Percentiles rank a stretch among this genome's conserved stretches.
Conservation (phyloP, 1,139 yeast genomes). For the Geotrichum reessii region DNA sequence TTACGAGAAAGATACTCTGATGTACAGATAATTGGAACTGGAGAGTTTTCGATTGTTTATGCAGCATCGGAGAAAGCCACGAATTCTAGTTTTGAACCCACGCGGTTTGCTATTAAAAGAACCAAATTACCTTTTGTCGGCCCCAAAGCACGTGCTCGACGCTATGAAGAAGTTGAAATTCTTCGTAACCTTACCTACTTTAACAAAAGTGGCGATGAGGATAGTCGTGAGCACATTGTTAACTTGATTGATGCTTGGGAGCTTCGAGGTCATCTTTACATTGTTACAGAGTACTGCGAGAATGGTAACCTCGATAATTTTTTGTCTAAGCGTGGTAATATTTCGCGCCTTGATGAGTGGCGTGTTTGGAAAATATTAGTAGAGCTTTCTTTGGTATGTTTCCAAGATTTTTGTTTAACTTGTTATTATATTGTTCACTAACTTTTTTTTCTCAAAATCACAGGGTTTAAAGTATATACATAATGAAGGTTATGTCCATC, state of each 20-base stretch:
- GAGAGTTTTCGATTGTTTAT: slow-evolving; percentile 86
- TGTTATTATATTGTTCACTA: slow-evolving; percentile 5
- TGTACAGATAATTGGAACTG: slow-evolving; percentile 68
- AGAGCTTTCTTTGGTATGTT: slow-evolving; percentile 50
- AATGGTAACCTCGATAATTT: slow-evolving; percentile 85
- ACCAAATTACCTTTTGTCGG: slow-evolving; percentile 55
- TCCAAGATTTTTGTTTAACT: background rate
- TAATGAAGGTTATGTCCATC: slow-evolving; percentile 65
- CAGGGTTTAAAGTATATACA: slow-evolving; percentile 77
- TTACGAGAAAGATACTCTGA: slow-evolving; percentile 58
- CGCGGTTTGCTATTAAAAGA: slow-evolving; percentile 73
- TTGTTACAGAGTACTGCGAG: slow-evolving; percentile 94
- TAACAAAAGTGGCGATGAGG: slow-evolving; percentile 40
- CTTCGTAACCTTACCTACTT: slow-evolving; percentile 42
- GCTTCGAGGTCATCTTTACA: slow-evolving; percentile 62
- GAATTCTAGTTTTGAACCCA: slow-evolving; percentile 16
- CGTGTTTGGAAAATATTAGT: slow-evolving; percentile 93
- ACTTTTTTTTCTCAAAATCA: background rate
- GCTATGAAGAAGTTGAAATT: slow-evolving; percentile 54
- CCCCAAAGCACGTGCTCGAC: slow-evolving; percentile 46
- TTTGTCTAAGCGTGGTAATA: slow-evolving; percentile 70
- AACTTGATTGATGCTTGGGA: slow-evolving; percentile 88
- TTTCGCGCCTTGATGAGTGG: slow-evolving; percentile 82
- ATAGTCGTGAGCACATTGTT: slow-evolving; percentile 75
- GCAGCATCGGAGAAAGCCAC: slow-evolving; percentile 51